Base-by-base conservation (phyloP, 2,329 filamentous ascomycete genomes). In the Bipolaris bicolor region DNA sequence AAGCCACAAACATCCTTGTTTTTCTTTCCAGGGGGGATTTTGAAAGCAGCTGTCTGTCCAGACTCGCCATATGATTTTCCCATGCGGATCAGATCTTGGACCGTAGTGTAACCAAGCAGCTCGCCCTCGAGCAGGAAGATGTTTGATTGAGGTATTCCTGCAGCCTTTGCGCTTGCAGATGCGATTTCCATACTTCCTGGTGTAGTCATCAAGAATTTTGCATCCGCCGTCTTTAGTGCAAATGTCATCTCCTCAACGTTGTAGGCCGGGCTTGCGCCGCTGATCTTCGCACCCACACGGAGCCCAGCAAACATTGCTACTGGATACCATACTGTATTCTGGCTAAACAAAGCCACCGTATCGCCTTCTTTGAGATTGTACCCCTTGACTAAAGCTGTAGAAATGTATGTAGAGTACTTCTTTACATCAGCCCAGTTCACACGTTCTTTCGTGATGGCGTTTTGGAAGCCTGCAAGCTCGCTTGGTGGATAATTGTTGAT, bases 231-330 rank as follows among this genome's bases (percentile, higher is more conserved):
- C 63, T 83, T 82, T 2, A 90, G 75, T 1, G 86, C 86, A 70
- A 88, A 88, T 1, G 81, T 83, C 84, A 90, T 88, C 64, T 90
- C 88, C 48, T 90, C 87, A 15, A 85, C 79, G 54, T 85, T 88
- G 72, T 89, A 90, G 0, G 86, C 87, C 0, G 87, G 87, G 15
- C 81, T 85, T 0, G 86, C 87, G 1, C 87, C 87, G 2, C 82
- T 85, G 1, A 88, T 83, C 29, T 85, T 80, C 7, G 83, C 86
- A 61, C 80, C 83, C 5, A 78, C 80, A 11, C 83, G 80, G 7
- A 86, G 76, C 1, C 82, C 81, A 0, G 83, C 82, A 55, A 85
- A 81, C 79, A 88, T 84, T 13, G 84, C 85, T 5, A 88, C 82
- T 0, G 87, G 86, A 65, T 88, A 89, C 86, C 86, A 89, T 51